Base-by-base conservation (phyloP, 352 stramenopile species). In the Globisporangium iwayamae region DNA sequence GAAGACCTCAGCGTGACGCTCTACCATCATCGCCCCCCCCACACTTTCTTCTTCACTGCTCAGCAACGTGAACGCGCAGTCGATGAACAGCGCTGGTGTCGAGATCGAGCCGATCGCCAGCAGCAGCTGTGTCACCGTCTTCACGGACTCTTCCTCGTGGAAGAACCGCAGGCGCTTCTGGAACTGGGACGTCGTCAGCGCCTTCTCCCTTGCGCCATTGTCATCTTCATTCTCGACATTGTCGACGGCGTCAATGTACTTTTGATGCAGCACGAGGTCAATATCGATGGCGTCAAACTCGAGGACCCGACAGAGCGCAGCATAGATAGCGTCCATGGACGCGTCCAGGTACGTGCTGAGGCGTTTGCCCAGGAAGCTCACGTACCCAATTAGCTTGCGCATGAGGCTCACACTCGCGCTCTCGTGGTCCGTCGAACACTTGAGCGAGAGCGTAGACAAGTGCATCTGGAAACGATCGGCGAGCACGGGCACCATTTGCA, bases 121-220 rank as follows among this genome's bases (percentile, higher is more conserved):
- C 32, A 96, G 43, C 53, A 96, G 57, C 58, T 65, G 64, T 2
- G 81, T 68, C 6, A 75, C 73, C 1, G 79, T 67, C 10, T 68
- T 54, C 16, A 93, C 74, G 3, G 84, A 81, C n/a, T 76, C 67
- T 57, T 91, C 78, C 22, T 90, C 83, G 60, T 89, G 78, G 50
- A 96, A 93, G 51, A 79, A 75, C 3, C 70, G 71, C 39, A 94
- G 76, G 11, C 86, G 76, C 62, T 94, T 94, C 46, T 87, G 84
- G 67, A 90, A 96, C 60, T 94, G 85, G 30, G 85, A 79, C 11
- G 91, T 68, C 47, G 79, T 61, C 50, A 90, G 48, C 18, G 48
- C 45, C 13, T 56, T 39, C 18, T 32, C 25, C 20, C 6, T 32
- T 14, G 22, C 43, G 8, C 53, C 30, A 45, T 32, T 36, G 14